A percentile compares a stretch with the other conserved stretches of the same genome.
Conservation (phyloP, 331 rosid species). For the Malus hybrid region DNA sequence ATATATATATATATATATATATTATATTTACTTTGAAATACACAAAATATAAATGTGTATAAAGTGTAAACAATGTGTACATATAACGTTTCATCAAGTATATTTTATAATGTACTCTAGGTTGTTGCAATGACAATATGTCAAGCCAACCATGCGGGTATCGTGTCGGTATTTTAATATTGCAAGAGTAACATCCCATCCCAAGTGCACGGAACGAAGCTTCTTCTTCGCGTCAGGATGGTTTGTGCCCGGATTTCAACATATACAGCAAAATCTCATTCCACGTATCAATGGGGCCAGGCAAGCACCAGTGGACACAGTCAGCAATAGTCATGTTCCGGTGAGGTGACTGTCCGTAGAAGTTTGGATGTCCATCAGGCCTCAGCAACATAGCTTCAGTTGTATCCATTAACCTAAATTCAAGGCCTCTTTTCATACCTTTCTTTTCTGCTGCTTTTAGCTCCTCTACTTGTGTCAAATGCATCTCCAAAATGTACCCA, state of each 20-base stretch:
- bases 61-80: not conserved
- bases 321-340: too few relatives aligned
- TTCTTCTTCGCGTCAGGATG: constrained; percentile 6
- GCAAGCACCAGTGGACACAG: too few relatives aligned
- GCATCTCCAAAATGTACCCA: constrained; percentile 30
- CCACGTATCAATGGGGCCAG: too few relatives aligned
- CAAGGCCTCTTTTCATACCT: constrained; percentile 37
- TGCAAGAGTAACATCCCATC: too few relatives aligned
- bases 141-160: too few relatives aligned
- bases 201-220: too few relatives aligned
- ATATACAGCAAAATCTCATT: too few relatives aligned
- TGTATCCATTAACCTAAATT: constrained; percentile 48
- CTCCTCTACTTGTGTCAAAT: constrained; percentile 48
- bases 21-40: too few relatives aligned
- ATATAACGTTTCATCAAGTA: not conserved
- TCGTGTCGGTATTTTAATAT: too few relatives aligned
- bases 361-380: constrained; percentile 84
- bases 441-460: constrained; percentile 35
- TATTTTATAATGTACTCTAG: too few relatives aligned
- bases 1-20: not conserved
- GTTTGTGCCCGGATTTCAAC: constrained; percentile 11
- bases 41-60: too few relatives aligned
- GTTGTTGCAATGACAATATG: too few relatives aligned
- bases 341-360: constrained; percentile 26
- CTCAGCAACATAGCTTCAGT: constrained; percentile 70